Evolutionary conservation across 805 yeast genomes (phyloP), one percentile per base, ranked within the genome.

Genomic region (Wickerhamiella hasegawae): DNA sequence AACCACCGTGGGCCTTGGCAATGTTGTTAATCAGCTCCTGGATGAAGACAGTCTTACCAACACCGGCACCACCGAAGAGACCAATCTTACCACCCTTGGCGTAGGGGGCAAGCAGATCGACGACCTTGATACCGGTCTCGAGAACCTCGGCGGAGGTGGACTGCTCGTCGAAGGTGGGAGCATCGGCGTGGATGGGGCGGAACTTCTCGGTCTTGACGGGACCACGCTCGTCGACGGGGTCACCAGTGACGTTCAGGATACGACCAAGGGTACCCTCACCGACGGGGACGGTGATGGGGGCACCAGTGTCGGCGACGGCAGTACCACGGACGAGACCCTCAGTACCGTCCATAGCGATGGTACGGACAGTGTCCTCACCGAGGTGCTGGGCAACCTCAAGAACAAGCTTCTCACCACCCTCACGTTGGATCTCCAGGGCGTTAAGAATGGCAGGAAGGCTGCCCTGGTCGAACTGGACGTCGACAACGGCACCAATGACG

Each of bases 71-170:
- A 74, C 98, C 98, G 80, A 87, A 87, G 62, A 87, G 77, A 78
- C 98, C 98, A 83, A 87, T 87, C 78, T 87, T 87, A 82, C 98
- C 98, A 82, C 98, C 98, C 82, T 96, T 84, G 63, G 98, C 97
- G 73, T 87, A 87, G 55, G 98, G 98, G 54, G 98, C 98, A 53
- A 87, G 76, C 62, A 87, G 73, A 65, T 87, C 98, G 70, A 87
- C 98, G 66, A 87, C 98, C 76, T 87, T 87, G 65, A 87, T 87
- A 83, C 98, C 96, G 49, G 98, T 87, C 73, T 85, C 98, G 62
- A 90, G 76, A 57, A 90, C 85, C 75, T 90, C 97, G 48, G 98
- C 97, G 52, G 76, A 67, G 55, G 98, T 90, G 46, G 96, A 83
- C 73, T 90, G 98, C 63, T 90, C 95, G 53, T 77, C 83, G 63